Conservation (phyloP, 2,329 filamentous ascomycete species). For the Aspergillus fructus region DNA sequence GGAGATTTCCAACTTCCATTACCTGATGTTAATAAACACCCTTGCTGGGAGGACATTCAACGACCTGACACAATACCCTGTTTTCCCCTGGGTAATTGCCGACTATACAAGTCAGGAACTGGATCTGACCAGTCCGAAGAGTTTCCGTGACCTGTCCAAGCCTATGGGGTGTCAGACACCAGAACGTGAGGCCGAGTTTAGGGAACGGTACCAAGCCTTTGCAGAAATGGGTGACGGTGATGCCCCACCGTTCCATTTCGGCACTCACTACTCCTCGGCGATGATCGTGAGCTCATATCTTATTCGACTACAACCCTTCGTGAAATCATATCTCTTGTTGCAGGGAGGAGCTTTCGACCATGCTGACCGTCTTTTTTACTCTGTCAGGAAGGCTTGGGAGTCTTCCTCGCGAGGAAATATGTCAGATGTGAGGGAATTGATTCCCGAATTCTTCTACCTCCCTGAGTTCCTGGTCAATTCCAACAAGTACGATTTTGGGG, state of each 20-base stretch:
- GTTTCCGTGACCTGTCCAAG: conserved; percentile 87
- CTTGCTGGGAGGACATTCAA: conserved; percentile 97
- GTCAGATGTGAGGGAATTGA: conserved; percentile 90
- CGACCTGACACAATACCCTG: conserved; percentile 94
- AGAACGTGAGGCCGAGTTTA: conserved; percentile 73
- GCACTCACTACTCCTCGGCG: conserved; percentile 96
- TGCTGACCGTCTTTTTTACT: conserved; percentile 92
- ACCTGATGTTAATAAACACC: conserved; percentile 97
- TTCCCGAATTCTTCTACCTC: conserved; percentile 95
- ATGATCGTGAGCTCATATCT: conserved; percentile 98
- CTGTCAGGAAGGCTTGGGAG: conserved; percentile 84
- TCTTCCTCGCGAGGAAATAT: conserved; percentile 88
- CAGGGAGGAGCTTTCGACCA: conserved; percentile 98
- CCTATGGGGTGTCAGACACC: conserved; percentile 91
- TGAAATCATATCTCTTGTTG: conserved; percentile 88
- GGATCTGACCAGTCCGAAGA: conserved; percentile 78
- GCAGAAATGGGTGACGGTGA: conserved; percentile 81
- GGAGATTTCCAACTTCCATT: conserved; percentile 98
- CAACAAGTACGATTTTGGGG: conserved; percentile 91
- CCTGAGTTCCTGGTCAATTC: conserved; percentile 93
- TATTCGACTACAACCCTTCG: conserved; percentile 91
- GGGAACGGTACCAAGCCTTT: conserved; percentile 81
- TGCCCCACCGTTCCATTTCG: conserved; percentile 87
- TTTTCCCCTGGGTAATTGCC: conserved; percentile 95
- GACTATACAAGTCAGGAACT: conserved; percentile 95